Evolutionary conservation across 2,329 filamentous ascomycete genomes (phyloP), one percentile per base, ranked within the genome.

Genomic region (Penicillium rolfsii): DNA sequence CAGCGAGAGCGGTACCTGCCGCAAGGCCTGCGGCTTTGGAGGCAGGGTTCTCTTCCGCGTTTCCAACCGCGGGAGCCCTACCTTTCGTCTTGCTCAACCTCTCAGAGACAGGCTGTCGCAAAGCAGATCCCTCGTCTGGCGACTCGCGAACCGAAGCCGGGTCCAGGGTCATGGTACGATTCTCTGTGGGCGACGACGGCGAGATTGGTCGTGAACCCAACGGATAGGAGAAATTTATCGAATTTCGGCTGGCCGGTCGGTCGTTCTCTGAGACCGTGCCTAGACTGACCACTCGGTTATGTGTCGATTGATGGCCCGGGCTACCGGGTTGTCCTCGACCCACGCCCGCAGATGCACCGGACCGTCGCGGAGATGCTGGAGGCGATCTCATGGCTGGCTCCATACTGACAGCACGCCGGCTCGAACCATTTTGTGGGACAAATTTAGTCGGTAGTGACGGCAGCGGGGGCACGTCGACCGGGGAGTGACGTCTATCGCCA

Each of bases 401-500:
- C 45, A 84, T 68, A 66, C 85, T 88, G 24, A 80, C 76, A 9
- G 84, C 75, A 14, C 82, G 78, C 52, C 76, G 76, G 64, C 74
- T 73, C 11, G 73, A 63, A 11, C 71, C 67, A 19, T 78, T 70
- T 26, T 67, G 65, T 36, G 68, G 59, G 7, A 69, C 50, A 63
- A 77, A 78, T 57, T 83, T 77, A 41, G 83, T 78, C 3, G 91
- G 91, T 28, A 97, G 82, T 4, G 84, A 82, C 38, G 93, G 93
- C 2, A 97, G 88, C 1, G 92, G 92, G 33, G 92, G 91, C 55
- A 85, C 79, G 53, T 79, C 74, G 74, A 76, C 73, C 48, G 76
- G 61, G 7, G 26, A 19, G 7, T 61, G 48, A 26, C 52, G 35
- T 9, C 28, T 77, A 49, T 77, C 73, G 73, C 76, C 74, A 52